phyloP scores from a whole-genome alignment of 495 filamentous ascomycete species.

The Thermochaetoides thermophila region DNA sequence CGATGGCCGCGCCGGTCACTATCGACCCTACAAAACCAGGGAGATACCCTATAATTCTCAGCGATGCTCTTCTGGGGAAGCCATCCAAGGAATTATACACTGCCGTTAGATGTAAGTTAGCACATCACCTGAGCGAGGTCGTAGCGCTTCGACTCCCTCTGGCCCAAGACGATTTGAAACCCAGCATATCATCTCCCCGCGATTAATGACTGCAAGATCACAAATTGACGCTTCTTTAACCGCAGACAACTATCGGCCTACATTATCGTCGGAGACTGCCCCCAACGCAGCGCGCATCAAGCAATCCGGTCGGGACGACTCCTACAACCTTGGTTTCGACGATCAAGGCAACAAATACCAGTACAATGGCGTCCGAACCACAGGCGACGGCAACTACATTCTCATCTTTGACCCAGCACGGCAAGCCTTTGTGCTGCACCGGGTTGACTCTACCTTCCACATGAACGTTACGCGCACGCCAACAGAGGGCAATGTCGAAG shows the following conservation, averaged over 20 bases:
- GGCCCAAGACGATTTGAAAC: too few species aligned
- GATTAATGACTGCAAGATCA: neutral
- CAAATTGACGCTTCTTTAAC: neutral
- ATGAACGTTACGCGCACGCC: conserved; percentile 39
- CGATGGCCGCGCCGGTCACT: conserved; percentile 14
- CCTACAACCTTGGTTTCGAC: conserved; percentile 33
- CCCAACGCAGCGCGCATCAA: conserved; percentile 31
- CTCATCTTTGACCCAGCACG: conserved; percentile 39
- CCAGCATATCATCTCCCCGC: neutral
- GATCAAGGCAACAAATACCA: conserved; percentile 33
- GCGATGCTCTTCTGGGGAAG: conserved; percentile 39
- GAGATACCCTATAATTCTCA: conserved; percentile 40
- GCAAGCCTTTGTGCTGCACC: conserved; percentile 41
- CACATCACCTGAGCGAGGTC: neutral
- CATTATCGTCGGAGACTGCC: conserved; percentile 28
- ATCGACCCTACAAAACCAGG: conserved; percentile 37
- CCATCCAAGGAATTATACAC: conserved; percentile 37
- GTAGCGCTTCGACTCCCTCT: neutral
- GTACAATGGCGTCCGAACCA: conserved; percentile 33
- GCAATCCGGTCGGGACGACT: conserved; percentile 26
- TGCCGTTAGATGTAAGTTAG: conserved; percentile 34
- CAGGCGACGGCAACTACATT: conserved; percentile 36
- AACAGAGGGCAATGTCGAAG: conserved; percentile 22
- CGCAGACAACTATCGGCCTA: conserved; percentile 39
- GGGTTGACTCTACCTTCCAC: conserved; percentile 42